Conservation (phyloP, 192 early-diverging fungal genomes). For the Coemansia sp. region DNA sequence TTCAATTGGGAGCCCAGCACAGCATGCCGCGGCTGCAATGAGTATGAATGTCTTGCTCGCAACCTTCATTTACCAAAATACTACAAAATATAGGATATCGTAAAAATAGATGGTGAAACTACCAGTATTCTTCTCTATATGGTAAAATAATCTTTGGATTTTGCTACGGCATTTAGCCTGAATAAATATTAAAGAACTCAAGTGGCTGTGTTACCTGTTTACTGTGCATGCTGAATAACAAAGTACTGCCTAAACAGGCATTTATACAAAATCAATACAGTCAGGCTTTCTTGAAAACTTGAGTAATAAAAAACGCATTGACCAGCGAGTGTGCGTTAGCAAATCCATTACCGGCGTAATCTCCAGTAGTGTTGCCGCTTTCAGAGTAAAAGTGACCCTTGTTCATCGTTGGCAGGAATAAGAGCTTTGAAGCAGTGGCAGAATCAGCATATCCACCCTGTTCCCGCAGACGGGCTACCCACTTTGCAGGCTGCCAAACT, state of each 20-base stretch:
- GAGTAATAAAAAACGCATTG: conserved; percentile 39
- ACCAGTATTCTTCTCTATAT: too few relatives aligned
- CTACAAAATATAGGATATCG: too few relatives aligned
- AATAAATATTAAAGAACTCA: too few relatives aligned
- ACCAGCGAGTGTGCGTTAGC: conserved; percentile 28
- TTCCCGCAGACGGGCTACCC: conserved; percentile 71
- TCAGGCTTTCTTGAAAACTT: neutral
- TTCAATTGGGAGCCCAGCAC: neutral
- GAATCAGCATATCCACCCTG: conserved; percentile 17
- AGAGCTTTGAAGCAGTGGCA: conserved; percentile 12
- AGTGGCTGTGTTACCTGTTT: neutral
- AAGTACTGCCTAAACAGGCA: neutral
- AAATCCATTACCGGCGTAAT: conserved; percentile 2
- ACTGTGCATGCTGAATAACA: neutral
- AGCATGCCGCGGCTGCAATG: neutral
- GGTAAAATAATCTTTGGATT: too few relatives aligned
- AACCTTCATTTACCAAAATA: neutral
- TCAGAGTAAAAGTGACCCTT: conserved; percentile 40
- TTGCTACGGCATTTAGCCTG: too few relatives aligned
- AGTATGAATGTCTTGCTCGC: neutral
- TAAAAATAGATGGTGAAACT: too few relatives aligned
- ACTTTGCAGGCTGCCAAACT: conserved; percentile 86
- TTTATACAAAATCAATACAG: neutral
- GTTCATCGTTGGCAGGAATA: conserved; percentile 27
- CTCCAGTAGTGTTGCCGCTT: neutral